Percentiles rank a stretch among this genome's conserved stretches.
Evolutionary conservation across 164 flowering plant genomes (phyloP).

Genomic region (Magnolia kwangsiensis): DNA sequence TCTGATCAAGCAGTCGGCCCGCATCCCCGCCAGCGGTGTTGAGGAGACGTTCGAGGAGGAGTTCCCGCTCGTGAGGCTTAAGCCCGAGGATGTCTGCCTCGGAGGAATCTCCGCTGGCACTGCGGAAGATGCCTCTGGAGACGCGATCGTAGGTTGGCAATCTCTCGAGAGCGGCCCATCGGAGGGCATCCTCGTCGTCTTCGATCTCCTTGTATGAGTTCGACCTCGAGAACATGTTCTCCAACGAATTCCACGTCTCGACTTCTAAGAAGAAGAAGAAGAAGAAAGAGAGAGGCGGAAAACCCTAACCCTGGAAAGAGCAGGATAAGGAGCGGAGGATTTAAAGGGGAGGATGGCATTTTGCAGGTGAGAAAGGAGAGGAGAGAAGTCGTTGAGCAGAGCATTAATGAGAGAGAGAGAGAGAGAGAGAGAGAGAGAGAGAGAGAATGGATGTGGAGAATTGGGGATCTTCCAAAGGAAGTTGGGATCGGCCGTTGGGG

Average conservation of each 20-base stretch:
- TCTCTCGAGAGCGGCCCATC: constrained; percentile 93
- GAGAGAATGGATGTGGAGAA: background rate
- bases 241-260: constrained; percentile 73
- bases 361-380: background rate
- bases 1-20: constrained; percentile 53
- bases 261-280: background rate
- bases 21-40: constrained; percentile 53
- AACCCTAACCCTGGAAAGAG: constrained; percentile 23
- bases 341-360: constrained; percentile 23
- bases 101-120: constrained; percentile 49
- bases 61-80: constrained; percentile 46
- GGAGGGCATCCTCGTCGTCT: constrained; percentile 74
- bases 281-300: constrained; percentile 28
- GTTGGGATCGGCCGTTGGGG: too few species aligned
- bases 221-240: constrained; percentile 55
- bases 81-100: constrained; percentile 59
- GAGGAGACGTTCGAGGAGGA: constrained; percentile 52
- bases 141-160: constrained; percentile 74
- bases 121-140: constrained; percentile 66
- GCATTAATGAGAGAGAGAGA: background rate
- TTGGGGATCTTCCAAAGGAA: background rate
- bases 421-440: background rate
- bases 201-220: constrained; percentile 55
- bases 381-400: constrained; percentile 10
- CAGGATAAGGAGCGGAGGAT: constrained; percentile 29